Evolutionary conservation across 768 basidiomycete genomes (phyloP).

Genomic region (Mycena vulgaris): DNA sequence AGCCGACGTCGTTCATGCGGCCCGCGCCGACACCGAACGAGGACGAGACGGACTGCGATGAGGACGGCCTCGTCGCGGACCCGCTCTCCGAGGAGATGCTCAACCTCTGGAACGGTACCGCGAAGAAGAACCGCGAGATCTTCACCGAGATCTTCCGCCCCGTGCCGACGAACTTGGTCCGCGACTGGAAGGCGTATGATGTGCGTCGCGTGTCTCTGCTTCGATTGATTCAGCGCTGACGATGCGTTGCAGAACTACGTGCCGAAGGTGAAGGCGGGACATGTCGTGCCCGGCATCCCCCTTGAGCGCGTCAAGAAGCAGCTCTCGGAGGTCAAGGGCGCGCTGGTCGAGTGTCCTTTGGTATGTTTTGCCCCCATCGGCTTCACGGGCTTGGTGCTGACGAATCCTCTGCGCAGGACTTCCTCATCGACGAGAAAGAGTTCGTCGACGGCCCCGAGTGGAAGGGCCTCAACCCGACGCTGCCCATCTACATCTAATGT

Average conservation of each 20-base stretch:
- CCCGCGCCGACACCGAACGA: constrained; percentile 81
- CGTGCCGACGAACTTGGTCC: constrained; percentile 88
- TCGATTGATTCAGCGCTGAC: background rate
- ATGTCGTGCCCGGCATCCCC: constrained; percentile 80
- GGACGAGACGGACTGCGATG: constrained; percentile 71
- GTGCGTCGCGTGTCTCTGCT: constrained; percentile 55
- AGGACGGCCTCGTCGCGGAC: constrained; percentile 83
- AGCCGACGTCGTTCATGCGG: constrained; percentile 78
- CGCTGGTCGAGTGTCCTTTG: constrained; percentile 83
- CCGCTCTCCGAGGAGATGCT: constrained; percentile 77
- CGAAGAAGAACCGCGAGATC: constrained; percentile 84
- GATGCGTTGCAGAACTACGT: constrained; percentile 72
- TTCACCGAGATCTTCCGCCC: constrained; percentile 91
- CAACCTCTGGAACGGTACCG: constrained; percentile 77
- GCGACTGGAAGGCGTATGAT: constrained; percentile 84
- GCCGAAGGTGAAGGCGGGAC: constrained; percentile 84
- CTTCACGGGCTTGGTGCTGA: constrained; percentile 13
- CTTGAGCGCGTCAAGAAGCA: constrained; percentile 82
- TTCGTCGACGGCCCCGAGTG: constrained; percentile 82
- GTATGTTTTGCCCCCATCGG: constrained; percentile 56
- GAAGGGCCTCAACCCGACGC: constrained; percentile 80
- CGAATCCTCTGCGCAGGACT: constrained; percentile 69
- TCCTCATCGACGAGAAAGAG: constrained; percentile 85
- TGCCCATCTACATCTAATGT: constrained; percentile 83
- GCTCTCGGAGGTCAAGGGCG: constrained; percentile 77